A percentile compares a stretch with the other conserved stretches of the same genome.
phyloP scores from a whole-genome alignment of 306 rosid genomes.

The Dryas octopetala region DNA sequence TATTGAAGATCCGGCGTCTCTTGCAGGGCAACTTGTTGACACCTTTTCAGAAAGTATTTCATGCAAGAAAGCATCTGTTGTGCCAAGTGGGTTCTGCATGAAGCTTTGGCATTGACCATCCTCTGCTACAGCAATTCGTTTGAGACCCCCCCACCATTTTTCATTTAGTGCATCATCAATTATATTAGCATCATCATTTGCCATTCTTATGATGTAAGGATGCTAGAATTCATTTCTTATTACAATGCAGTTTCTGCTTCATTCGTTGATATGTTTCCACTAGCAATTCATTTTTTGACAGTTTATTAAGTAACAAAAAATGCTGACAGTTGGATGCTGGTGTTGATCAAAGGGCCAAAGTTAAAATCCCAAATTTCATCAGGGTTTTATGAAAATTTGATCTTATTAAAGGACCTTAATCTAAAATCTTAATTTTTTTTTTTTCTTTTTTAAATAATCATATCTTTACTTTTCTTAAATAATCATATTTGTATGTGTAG shows the following conservation, averaged over 20 bases:
- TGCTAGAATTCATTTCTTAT: constrained; percentile 30
- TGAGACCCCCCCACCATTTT: constrained; percentile 41
- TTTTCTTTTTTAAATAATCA: no score
- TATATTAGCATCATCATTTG: constrained; percentile 38
- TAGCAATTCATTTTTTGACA: not conserved
- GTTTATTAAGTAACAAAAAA: not conserved
- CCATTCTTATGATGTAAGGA: constrained; percentile 48
- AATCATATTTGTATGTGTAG: no score
- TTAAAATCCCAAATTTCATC: no score
- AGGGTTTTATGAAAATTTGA: no score
- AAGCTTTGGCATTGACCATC: constrained; percentile 81
- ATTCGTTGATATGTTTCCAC: not conserved
- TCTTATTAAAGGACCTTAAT: no score
- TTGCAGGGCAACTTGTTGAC: constrained; percentile 93
- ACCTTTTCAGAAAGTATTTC: constrained; percentile 84
- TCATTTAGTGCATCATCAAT: constrained; percentile 38
- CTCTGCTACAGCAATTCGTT: constrained; percentile 47
- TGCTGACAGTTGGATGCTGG: not conserved
- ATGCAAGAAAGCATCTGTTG: constrained; percentile 61
- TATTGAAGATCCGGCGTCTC: constrained; percentile 75
- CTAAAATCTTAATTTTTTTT: no score
- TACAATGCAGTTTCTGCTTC: constrained; percentile 7
- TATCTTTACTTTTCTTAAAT: no score
- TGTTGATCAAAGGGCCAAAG: no score
- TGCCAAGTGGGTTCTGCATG: constrained; percentile 85